These are phyloP conservation scores for Colletotrichum coccodes DNA, from an alignment of 2,329 filamentous ascomycete species.

Conservation along the genomic window DNA sequence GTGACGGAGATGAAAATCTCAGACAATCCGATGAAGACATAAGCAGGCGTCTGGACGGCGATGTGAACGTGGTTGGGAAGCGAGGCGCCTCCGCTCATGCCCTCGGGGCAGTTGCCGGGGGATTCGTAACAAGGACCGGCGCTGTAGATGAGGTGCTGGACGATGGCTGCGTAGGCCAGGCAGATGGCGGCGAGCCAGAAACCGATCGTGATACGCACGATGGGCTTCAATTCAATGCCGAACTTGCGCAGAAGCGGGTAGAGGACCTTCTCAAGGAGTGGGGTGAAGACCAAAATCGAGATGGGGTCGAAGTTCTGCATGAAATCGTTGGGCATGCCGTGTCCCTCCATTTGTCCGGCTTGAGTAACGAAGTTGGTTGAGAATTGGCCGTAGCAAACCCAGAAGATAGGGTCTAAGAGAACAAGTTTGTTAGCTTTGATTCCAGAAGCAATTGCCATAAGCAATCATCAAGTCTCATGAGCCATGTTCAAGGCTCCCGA, in stretches of 20 bases:
- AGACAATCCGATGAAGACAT: slow-evolving; percentile 65
- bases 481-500: too few species aligned
- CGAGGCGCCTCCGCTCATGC: slow-evolving; percentile 42
- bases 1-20: slow-evolving; percentile 76
- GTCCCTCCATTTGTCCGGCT: slow-evolving; percentile 64
- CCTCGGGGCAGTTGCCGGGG: slow-evolving; percentile 48
- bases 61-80: slow-evolving; percentile 61
- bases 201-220: slow-evolving; percentile 73
- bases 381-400: slow-evolving; percentile 76
- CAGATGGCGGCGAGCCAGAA: slow-evolving; percentile 65
- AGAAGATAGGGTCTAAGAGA: slow-evolving; percentile 68
- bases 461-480: too few species aligned
- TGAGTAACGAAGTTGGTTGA: slow-evolving; percentile 75
- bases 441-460: too few species aligned
- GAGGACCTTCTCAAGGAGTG: slow-evolving; percentile 48
- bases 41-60: slow-evolving; percentile 63
- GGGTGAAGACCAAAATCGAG: slow-evolving; percentile 73
- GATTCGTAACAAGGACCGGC: slow-evolving; percentile 60
- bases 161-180: slow-evolving; percentile 68
- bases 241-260: slow-evolving; percentile 69
- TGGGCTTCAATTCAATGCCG: slow-evolving; percentile 70
- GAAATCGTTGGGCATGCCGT: slow-evolving; percentile 76
- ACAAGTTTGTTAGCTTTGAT: neutral
- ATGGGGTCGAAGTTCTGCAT: slow-evolving; percentile 76
- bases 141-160: slow-evolving; percentile 70